Base-by-base conservation (phyloP, 2,329 filamentous ascomycete species). In the Diaporthe amygdali region DNA sequence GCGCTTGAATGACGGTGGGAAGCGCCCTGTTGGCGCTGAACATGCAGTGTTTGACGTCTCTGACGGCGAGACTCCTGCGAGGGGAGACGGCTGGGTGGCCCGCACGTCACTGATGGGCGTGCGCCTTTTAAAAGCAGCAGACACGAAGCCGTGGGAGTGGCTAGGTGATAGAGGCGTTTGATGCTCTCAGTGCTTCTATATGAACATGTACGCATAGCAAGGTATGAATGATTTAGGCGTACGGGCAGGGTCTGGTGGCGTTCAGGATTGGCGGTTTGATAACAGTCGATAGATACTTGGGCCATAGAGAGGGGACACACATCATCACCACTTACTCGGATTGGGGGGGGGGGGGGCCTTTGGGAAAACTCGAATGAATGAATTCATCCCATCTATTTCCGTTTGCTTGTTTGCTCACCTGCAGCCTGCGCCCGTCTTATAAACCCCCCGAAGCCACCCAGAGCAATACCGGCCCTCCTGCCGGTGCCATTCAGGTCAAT, bases 141-240 rank as follows among this genome's bases (percentile, higher is more conserved):
- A 12, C 55, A 30, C 22, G 15, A 44, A 30, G 55, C 20, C 22
- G n/a, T 37, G 32, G 47, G 59, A 39, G 25, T 34, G 20, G 15
- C 30, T 10, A 14, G 41, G 25, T 39, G n/a, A 61, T 34, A 68
- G 25, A 59, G 61, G 20, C 54, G 52, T 68, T 49, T 39, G n/a
- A 30, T 49, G 41, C 30, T n/a, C 46, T 49, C 25, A 30, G 39
- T 47, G n/a, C 51, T 54, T 55, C 47, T 39, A 27, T n/a, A 54
- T 32, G 61, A 49, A 25, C 14, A 34, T 69, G 55, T 71, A 59
- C 63, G 44, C 37, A 71, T 68, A 34, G 55, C 68, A 56, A 39
- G 55, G 46, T 72, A 71, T 69, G 73, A 66, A 71, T 75, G 72
- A 72, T 25, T 30, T 49, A 10, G 59, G 59, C 41, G 59, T 49